Percentiles rank a stretch among this genome's conserved stretches.
These are phyloP conservation scores for Naganishia friedmannii DNA, from an alignment of 768 basidiomycete species.

Conservation along the genomic window DNA sequence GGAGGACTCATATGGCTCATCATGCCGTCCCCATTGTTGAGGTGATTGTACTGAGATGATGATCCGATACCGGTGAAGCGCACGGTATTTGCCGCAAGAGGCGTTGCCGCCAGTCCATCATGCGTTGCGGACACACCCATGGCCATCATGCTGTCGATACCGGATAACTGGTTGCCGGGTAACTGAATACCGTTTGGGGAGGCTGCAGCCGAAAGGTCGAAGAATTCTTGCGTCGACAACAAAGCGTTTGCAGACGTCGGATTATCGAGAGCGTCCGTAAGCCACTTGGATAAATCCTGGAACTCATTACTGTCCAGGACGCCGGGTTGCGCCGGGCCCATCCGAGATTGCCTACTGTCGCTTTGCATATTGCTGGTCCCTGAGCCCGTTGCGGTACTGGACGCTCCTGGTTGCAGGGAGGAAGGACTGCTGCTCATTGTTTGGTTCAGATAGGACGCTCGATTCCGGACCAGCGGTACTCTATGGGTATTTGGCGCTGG, in stretches of 20 bases:
- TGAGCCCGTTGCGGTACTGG: not conserved
- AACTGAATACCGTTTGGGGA: constrained; percentile 23
- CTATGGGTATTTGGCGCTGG: constrained; percentile 35
- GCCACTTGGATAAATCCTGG: constrained; percentile 30
- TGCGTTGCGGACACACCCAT: not conserved
- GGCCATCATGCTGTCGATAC: not conserved
- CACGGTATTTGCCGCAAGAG: not conserved
- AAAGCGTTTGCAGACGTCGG: constrained; percentile 40
- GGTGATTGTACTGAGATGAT: not conserved
- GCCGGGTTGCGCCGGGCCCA: not conserved
- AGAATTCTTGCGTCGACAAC: constrained; percentile 51
- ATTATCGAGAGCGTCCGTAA: constrained; percentile 33
- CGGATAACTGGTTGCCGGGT: constrained; percentile 19
- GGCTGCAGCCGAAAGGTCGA: constrained; percentile 46
- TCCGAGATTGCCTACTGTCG: not conserved
- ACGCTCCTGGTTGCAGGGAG: not conserved
- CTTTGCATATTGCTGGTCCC: not conserved
- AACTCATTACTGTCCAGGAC: constrained; percentile 1
- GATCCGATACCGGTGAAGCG: not conserved
- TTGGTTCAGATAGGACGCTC: constrained; percentile 19
- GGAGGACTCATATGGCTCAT: not conserved
- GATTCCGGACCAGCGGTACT: constrained; percentile 7
- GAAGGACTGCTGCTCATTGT: constrained; percentile 4
- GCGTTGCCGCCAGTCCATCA: not conserved
- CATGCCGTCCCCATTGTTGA: not conserved